These are phyloP conservation scores for Parachaetomium inaequale DNA, from an alignment of 495 filamentous ascomycete species.

Conservation along the genomic window DNA sequence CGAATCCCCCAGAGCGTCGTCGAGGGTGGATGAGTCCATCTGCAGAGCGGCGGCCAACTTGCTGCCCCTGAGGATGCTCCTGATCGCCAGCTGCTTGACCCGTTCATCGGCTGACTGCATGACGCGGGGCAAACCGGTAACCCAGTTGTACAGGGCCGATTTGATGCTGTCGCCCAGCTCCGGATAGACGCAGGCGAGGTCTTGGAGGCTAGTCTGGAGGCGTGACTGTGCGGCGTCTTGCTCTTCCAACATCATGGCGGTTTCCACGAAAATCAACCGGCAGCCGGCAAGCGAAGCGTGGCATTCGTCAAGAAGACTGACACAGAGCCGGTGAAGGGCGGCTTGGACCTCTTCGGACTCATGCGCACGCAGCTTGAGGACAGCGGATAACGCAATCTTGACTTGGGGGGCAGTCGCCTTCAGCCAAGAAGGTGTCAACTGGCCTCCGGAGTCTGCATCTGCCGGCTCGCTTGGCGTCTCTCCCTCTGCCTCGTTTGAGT, in stretches of 20 bases:
- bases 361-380: slow-evolving; percentile 75
- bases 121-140: slow-evolving; percentile 69
- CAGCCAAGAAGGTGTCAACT: slow-evolving; percentile 65
- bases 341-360: slow-evolving; percentile 65
- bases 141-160: slow-evolving; percentile 72
- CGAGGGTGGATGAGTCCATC: slow-evolving; percentile 66
- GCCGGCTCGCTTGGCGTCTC: slow-evolving; percentile 6
- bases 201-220: slow-evolving; percentile 49
- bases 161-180: slow-evolving; percentile 66
- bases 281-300: slow-evolving; percentile 67
- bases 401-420: slow-evolving; percentile 78
- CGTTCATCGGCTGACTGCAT: slow-evolving; percentile 84
- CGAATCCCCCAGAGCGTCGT: slow-evolving; percentile 61
- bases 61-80: slow-evolving; percentile 68
- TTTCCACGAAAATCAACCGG: slow-evolving; percentile 71
- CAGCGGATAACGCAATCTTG: slow-evolving; percentile 75
- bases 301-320: slow-evolving; percentile 72
- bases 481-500: not conserved
- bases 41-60: slow-evolving; percentile 62
- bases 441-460: not conserved
- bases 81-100: slow-evolving; percentile 65
- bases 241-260: slow-evolving; percentile 67
- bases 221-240: slow-evolving; percentile 44
- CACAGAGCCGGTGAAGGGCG: slow-evolving; percentile 65
- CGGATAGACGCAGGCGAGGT: slow-evolving; percentile 60